These are phyloP conservation scores for Skeletonema tropicum DNA, from an alignment of 108 stramenopile species.

Conservation along the genomic window DNA sequence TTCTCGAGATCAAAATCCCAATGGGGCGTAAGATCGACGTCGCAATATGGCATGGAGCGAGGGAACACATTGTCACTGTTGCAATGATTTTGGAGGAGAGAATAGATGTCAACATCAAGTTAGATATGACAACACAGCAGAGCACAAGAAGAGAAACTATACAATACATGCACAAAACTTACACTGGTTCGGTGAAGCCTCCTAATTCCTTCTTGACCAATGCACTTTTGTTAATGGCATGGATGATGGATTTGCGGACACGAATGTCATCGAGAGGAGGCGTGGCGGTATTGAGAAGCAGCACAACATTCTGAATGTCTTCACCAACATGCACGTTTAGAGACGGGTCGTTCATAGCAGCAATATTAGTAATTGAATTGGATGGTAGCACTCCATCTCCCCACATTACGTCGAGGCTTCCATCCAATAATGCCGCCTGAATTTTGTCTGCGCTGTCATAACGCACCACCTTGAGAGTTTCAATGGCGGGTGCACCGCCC, in stretches of 20 bases:
- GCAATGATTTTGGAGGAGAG: too few species aligned
- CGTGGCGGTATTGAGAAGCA: constrained; percentile 42
- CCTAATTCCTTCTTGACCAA: constrained; percentile 40
- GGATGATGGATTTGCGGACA: constrained; percentile 42
- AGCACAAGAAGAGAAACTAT: too few species aligned
- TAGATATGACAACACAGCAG: too few species aligned
- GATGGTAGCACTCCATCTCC: constrained; percentile 31
- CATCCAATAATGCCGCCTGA: constrained; percentile 37
- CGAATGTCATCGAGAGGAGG: constrained; percentile 39
- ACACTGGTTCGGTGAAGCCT: constrained; percentile 17
- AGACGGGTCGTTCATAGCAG: constrained; percentile 3
- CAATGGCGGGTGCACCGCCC: constrained; percentile 40
- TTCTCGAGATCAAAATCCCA: constrained; percentile 56
- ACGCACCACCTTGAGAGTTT: constrained; percentile 30
- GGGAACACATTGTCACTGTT: constrained; percentile 37
- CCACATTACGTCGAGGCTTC: constrained; percentile 43
- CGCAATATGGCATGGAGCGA: constrained; percentile 38
- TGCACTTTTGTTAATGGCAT: constrained; percentile 39
- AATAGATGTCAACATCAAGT: too few species aligned
- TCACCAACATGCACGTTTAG: constrained; percentile 27
- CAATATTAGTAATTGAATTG: constrained; percentile 9
- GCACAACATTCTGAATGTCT: constrained; percentile 35
- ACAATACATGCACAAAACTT: too few species aligned
- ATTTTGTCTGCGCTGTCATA: constrained; percentile 37
- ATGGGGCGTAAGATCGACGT: constrained; percentile 44